phyloP scores from a whole-genome alignment of 306 rosid species.

The Rosa lucieae region DNA sequence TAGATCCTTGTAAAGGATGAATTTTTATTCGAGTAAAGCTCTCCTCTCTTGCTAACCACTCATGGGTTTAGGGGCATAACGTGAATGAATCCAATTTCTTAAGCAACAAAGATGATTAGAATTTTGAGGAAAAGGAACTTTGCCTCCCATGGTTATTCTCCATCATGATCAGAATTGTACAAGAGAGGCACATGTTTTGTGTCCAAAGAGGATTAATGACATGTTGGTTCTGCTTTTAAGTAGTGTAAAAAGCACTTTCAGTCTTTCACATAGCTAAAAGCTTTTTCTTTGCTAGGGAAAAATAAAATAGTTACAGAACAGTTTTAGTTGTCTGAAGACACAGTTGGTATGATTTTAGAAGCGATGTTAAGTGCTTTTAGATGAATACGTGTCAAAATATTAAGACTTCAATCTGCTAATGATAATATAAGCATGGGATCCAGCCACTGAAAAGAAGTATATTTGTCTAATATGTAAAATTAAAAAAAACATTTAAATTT shows the following conservation, averaged over 20 bases:
- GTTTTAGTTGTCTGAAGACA: no score
- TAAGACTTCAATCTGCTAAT: no score
- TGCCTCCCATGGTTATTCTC: neutral
- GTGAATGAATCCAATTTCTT: slow-evolving; percentile 5
- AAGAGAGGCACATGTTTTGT: neutral
- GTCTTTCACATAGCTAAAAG: neutral
- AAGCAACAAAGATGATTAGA: neutral
- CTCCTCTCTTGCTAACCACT: neutral
- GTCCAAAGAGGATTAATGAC: neutral
- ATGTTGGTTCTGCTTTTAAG: neutral
- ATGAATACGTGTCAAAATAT: no score
- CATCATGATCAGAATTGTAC: neutral
- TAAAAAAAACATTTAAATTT: neutral
- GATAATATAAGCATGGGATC: neutral
- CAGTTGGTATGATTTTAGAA: no score
- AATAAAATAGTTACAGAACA: no score
- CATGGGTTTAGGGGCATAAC: neutral
- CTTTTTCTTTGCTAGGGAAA: neutral
- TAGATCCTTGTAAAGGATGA: neutral
- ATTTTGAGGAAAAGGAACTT: neutral
- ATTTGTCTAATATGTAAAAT: neutral
- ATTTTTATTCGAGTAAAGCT: neutral
- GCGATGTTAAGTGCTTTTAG: no score
- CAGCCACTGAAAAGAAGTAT: no score
- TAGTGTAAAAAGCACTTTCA: neutral